These are phyloP conservation scores for Ogataea haglerorum DNA, from an alignment of 805 yeast species.

Conservation along the genomic window DNA sequence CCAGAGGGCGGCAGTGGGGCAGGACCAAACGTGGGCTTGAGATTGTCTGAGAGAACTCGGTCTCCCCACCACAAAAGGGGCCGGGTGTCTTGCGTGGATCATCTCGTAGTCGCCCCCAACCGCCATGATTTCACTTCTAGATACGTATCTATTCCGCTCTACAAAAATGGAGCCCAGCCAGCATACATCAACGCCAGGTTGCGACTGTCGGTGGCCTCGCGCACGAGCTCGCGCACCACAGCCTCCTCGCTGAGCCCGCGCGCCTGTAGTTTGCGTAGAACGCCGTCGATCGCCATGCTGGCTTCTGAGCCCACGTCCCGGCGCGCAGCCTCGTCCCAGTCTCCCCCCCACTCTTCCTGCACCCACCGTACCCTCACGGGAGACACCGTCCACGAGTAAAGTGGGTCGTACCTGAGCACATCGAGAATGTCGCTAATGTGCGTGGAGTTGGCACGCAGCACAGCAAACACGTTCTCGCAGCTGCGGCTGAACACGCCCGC, in stretches of 20 bases:
- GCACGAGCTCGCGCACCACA: slow-evolving; percentile 72
- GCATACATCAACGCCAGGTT: slow-evolving; percentile 73
- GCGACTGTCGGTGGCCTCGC: slow-evolving; percentile 64
- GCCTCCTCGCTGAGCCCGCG: slow-evolving; percentile 79
- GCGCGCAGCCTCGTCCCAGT: slow-evolving; percentile 20
- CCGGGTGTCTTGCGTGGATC: too few species aligned
- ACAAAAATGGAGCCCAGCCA: slow-evolving; percentile 84
- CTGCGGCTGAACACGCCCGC: slow-evolving; percentile 72
- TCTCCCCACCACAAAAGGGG: too few species aligned
- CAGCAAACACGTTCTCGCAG: slow-evolving; percentile 70
- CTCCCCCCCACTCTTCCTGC: slow-evolving; percentile 37
- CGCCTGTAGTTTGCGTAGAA: slow-evolving; percentile 63
- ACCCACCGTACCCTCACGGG: slow-evolving; percentile 60
- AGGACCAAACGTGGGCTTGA: too few species aligned
- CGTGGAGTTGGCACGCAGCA: slow-evolving; percentile 60
- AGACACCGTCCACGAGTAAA: slow-evolving; percentile 87
- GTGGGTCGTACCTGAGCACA: slow-evolving; percentile 87
- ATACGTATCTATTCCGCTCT: not conserved
- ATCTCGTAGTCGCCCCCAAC: too few species aligned
- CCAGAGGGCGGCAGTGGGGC: too few species aligned
- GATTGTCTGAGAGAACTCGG: too few species aligned
- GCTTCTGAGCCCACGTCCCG: slow-evolving; percentile 60
- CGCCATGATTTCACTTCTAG: too few species aligned
- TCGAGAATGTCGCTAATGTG: slow-evolving; percentile 79
- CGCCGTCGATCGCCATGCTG: slow-evolving; percentile 69